These are phyloP conservation scores for Cordyceps cicadae DNA, from an alignment of 2,329 filamentous ascomycete genomes.

Conservation along the genomic window DNA sequence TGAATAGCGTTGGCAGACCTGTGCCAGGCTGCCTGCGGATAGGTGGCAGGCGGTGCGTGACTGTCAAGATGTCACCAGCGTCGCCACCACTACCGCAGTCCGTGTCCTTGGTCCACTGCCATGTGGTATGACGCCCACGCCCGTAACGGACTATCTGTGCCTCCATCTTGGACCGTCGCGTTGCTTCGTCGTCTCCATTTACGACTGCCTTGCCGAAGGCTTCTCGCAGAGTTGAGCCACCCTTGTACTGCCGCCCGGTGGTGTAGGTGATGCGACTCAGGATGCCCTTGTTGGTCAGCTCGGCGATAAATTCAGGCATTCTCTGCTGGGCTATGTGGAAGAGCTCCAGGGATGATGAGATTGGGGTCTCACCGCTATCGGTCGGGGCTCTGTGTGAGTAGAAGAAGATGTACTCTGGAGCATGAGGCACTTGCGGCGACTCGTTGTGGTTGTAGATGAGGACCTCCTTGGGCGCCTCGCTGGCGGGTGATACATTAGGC, in stretches of 20 bases:
- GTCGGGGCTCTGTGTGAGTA: constrained; percentile 33
- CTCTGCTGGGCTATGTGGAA: constrained; percentile 35
- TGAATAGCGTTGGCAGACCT: too few relatives aligned
- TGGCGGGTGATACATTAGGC: constrained; percentile 27
- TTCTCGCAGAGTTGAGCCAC: too few relatives aligned
- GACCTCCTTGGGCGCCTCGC: constrained; percentile 38
- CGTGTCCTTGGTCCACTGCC: constrained; percentile 34
- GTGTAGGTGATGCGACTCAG: too few relatives aligned
- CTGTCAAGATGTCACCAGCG: too few relatives aligned
- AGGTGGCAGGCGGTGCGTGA: too few relatives aligned
- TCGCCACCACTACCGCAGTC: too few relatives aligned
- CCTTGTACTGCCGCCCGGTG: too few relatives aligned
- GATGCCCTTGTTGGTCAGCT: constrained; percentile 18
- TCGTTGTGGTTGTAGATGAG: constrained; percentile 44
- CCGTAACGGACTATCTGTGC: constrained; percentile 39
- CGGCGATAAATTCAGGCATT: constrained; percentile 39
- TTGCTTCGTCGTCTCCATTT: constrained; percentile 17
- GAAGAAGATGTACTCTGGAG: constrained; percentile 44
- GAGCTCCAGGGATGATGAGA: constrained; percentile 39
- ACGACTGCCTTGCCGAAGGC: too few relatives aligned
- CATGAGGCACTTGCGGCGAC: constrained; percentile 41
- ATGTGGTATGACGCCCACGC: constrained; percentile 36
- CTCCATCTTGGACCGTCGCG: constrained; percentile 35
- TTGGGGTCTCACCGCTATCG: constrained; percentile 31
- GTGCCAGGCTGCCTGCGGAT: too few relatives aligned